These are phyloP conservation scores for Neurospora discreta DNA, from an alignment of 495 filamentous ascomycete species.

Conservation along the genomic window DNA sequence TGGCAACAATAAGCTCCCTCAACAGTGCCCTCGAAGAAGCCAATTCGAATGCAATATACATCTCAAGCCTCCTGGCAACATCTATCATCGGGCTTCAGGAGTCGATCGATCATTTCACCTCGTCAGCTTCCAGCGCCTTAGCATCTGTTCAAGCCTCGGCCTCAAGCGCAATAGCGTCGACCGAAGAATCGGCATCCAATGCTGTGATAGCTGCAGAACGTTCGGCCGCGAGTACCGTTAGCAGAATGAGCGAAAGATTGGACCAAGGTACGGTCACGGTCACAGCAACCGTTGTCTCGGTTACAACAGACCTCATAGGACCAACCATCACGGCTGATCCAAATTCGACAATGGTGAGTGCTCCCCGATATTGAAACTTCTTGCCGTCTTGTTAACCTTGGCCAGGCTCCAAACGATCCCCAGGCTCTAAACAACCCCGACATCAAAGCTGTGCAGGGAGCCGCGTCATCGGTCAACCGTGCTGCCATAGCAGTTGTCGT, in stretches of 20 bases:
- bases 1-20: conserved; percentile 9
- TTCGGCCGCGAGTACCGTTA: conserved; percentile 9
- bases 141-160: conserved; percentile 7
- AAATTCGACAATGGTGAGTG: conserved; percentile 4
- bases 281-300: not conserved
- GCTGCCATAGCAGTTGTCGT: conserved; percentile 9
- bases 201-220: conserved; percentile 3
- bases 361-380: not conserved
- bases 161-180: conserved; percentile 5
- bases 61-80: conserved; percentile 5
- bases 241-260: conserved; percentile 1
- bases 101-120: conserved; percentile 4
- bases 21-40: conserved; percentile 9
- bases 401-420: not conserved
- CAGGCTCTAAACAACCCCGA: not conserved
- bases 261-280: not conserved
- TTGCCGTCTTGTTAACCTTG: not conserved
- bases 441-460: not conserved
- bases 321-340: not conserved
- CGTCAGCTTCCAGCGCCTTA: conserved; percentile 10
- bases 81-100: conserved; percentile 8
- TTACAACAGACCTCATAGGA: not conserved
- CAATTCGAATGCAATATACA: not conserved
- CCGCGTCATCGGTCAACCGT: conserved; percentile 1
- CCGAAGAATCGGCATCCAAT: conserved; percentile 6